Percentiles rank a stretch among this genome's conserved stretches.
phyloP scores from a whole-genome alignment of 1,284 basidiomycete species.

The Cystobasidium slooffiae region DNA sequence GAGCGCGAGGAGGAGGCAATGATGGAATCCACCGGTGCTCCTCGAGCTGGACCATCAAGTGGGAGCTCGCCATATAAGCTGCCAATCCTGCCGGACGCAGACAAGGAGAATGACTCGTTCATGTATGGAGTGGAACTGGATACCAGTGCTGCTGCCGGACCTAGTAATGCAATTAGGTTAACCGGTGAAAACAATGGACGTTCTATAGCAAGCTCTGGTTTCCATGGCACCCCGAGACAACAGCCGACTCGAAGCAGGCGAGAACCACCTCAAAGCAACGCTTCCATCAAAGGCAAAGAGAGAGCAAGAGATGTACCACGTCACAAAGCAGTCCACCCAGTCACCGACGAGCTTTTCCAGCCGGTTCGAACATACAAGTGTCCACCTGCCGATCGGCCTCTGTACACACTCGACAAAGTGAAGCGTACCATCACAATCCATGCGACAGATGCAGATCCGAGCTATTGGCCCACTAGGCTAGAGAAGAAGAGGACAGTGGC shows the following conservation, averaged over 20 bases:
- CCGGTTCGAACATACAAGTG: conserved; percentile 22
- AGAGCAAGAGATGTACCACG: conserved; percentile 9
- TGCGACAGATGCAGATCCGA: conserved; percentile 33
- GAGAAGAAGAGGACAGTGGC: neutral
- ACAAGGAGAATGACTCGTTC: neutral
- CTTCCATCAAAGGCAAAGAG: conserved; percentile 4
- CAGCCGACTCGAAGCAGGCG: neutral
- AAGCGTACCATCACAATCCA: conserved; percentile 31
- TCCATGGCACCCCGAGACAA: conserved; percentile 1
- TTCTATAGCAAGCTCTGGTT: conserved; percentile 5
- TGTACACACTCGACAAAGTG: conserved; percentile 15
- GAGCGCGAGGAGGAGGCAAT: neutral
- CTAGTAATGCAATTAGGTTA: neutral
- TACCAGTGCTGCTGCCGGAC: neutral
- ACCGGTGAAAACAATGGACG: neutral
- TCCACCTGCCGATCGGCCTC: conserved; percentile 18
- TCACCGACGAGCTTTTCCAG: conserved; percentile 3
- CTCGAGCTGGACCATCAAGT: neutral
- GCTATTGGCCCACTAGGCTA: conserved; percentile 23
- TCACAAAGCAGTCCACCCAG: neutral
- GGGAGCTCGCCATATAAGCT: neutral
- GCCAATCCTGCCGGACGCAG: neutral
- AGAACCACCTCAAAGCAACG: neutral
- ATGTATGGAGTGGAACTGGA: conserved; percentile 25
- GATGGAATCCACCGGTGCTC: neutral